A percentile compares a stretch with the other conserved stretches of the same genome.
Evolutionary conservation across 2,329 filamentous ascomycete species (phyloP).

Genomic region (Apiospora arundinis): DNA sequence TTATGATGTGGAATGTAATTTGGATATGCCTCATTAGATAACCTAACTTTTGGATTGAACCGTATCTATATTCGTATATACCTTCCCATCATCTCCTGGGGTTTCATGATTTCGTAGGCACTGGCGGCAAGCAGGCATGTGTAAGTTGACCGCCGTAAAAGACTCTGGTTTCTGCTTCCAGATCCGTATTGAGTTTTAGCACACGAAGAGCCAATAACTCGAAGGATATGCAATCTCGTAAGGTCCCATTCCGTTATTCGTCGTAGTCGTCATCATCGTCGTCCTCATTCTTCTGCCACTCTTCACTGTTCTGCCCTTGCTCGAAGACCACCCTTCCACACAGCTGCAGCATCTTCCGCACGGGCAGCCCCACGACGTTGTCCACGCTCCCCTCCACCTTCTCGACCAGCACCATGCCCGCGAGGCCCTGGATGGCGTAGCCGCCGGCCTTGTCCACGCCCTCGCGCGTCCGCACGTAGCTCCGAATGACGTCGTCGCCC

Average conservation of each 20-base stretch:
- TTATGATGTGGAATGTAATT: not conserved
- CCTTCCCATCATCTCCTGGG: not conserved
- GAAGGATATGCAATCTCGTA: not conserved
- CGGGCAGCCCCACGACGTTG: slow-evolving; percentile 91
- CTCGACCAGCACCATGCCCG: slow-evolving; percentile 85
- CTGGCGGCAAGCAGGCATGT: not conserved
- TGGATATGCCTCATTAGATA: not conserved
- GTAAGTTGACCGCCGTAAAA: no score
- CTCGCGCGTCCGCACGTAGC: slow-evolving; percentile 83
- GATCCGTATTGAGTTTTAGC: not conserved
- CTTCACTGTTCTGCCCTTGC: slow-evolving; percentile 67
- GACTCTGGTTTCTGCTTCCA: not conserved
- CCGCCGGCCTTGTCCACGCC: slow-evolving; percentile 96
- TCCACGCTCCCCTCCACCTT: slow-evolving; percentile 89
- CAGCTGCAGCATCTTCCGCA: slow-evolving; percentile 77
- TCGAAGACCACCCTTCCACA: slow-evolving; percentile 88
- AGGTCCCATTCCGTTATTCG: not conserved
- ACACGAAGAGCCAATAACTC: not conserved
- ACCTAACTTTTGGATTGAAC: not conserved
- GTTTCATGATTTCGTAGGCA: not conserved
- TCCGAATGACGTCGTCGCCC: slow-evolving; percentile 80
- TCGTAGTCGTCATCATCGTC: not conserved
- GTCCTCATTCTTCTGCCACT: slow-evolving; percentile 47
- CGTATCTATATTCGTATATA: not conserved
- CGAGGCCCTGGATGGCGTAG: slow-evolving; percentile 91